phyloP scores from a whole-genome alignment of 202 grass and related monocot species.

The Cymbopogon flexuosus region DNA sequence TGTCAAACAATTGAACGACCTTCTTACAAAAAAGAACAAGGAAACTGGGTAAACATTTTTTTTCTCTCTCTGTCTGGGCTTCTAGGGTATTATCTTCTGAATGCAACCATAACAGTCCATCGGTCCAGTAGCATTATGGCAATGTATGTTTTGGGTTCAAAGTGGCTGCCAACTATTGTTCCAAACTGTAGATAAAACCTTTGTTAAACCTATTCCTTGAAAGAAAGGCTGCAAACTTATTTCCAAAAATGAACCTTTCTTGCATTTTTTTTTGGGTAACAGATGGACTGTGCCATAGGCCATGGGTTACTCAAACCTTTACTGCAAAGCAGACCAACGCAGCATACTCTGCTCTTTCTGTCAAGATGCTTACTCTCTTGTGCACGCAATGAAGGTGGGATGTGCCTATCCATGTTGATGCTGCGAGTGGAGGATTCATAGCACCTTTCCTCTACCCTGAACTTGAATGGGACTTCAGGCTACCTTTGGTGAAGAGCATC shows the following conservation, averaged over 20 bases:
- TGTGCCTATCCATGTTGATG: conserved; percentile 87
- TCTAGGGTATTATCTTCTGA: neutral
- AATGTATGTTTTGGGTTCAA: neutral
- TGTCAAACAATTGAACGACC: conserved; percentile 57
- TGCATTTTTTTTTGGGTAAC: neutral
- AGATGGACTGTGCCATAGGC: neutral
- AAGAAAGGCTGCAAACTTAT: neutral
- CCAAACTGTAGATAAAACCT: neutral
- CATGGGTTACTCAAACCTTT: neutral
- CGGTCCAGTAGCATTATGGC: neutral
- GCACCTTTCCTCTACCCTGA: conserved; percentile 81
- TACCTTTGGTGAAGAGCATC: conserved; percentile 88
- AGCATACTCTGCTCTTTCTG: neutral
- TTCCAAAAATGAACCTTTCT: neutral
- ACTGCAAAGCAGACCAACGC: neutral
- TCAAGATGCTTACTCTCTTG: neutral
- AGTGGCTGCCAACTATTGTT: neutral
- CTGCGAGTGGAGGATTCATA: conserved; percentile 91
- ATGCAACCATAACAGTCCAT: neutral
- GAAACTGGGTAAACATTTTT: conserved; percentile 66
- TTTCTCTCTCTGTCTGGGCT: neutral
- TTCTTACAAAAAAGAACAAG: conserved; percentile 77
- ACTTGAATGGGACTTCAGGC: conserved; percentile 82
- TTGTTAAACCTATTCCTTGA: neutral
- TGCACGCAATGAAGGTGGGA: conserved; percentile 44